Conservation (phyloP, 2,329 filamentous ascomycete genomes). For the Neurospora sp. region DNA sequence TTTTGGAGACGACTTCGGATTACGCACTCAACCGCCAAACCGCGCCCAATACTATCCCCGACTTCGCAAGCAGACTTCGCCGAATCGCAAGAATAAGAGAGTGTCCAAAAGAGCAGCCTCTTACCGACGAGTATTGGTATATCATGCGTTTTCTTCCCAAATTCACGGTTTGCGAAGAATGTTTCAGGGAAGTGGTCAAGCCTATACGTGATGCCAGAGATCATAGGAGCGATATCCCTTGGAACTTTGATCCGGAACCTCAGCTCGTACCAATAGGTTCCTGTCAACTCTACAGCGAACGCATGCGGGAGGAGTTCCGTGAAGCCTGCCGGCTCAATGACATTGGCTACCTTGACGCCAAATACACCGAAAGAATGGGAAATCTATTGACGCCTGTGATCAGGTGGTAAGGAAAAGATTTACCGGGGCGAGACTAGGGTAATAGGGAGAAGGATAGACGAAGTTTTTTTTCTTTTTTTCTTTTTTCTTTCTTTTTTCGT, state of each 20-base stretch:
- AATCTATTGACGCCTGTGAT: background rate
- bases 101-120: background rate
- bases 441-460: background rate
- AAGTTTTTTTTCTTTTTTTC: background rate
- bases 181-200: constrained; percentile 70
- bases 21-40: constrained; percentile 32
- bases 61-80: constrained; percentile 54
- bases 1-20: constrained; percentile 48
- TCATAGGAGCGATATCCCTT: constrained; percentile 42
- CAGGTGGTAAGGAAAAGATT: background rate
- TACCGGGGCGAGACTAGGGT: background rate
- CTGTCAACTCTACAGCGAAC: constrained; percentile 72
- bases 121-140: constrained; percentile 49
- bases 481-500: background rate
- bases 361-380: constrained; percentile 47
- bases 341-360: constrained; percentile 48
- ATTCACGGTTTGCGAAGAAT: constrained; percentile 79
- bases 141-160: constrained; percentile 64
- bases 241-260: constrained; percentile 31
- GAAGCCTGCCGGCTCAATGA: constrained; percentile 59
- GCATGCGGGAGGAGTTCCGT: constrained; percentile 67
- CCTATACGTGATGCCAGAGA: constrained; percentile 44
- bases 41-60: constrained; percentile 42
- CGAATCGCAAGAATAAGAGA: constrained; percentile 48
- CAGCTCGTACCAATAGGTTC: constrained; percentile 30